A percentile compares a stretch with the other conserved stretches of the same genome.
Conservation (phyloP, 192 early-diverging fungal genomes). For the Coemansia sp. region DNA sequence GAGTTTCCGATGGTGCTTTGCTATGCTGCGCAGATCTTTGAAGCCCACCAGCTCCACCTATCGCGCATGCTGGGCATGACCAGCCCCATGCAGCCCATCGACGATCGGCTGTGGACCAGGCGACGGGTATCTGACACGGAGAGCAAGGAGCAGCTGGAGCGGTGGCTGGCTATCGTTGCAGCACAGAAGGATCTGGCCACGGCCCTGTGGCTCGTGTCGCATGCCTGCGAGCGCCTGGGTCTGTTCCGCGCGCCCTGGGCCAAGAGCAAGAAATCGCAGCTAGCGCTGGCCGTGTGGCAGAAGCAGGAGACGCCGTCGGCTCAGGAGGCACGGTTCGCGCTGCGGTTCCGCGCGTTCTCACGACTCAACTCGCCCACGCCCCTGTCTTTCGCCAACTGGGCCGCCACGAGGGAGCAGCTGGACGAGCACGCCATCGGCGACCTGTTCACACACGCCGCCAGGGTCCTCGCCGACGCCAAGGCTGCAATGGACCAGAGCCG, state of each 20-base stretch:
- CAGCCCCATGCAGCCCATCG: background rate
- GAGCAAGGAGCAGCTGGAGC: constrained; percentile 11
- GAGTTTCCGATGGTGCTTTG: constrained; percentile 37
- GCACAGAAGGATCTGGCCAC: constrained; percentile 37
- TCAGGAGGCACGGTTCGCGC: constrained; percentile 20
- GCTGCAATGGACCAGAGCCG: background rate
- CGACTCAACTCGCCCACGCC: constrained; percentile 39
- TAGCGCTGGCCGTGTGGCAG: constrained; percentile 8
- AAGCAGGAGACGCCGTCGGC: constrained; percentile 14
- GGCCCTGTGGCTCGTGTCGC: constrained; percentile 35
- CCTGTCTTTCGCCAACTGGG: constrained; percentile 28
- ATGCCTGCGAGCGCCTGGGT: constrained; percentile 26
- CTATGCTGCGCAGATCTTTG: constrained; percentile 27
- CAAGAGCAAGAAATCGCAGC: background rate
- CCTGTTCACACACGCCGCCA: constrained; percentile 26
- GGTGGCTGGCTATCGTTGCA: constrained; percentile 11
- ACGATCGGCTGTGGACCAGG: background rate
- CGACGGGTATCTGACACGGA: background rate
- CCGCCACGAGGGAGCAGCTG: constrained; percentile 22
- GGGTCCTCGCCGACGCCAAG: constrained; percentile 11
- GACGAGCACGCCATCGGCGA: constrained; percentile 23
- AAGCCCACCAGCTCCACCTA: constrained; percentile 32
- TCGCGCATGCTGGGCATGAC: constrained; percentile 13
- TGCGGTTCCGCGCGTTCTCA: constrained; percentile 35
- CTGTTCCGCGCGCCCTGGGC: constrained; percentile 36